A percentile compares a stretch with the other conserved stretches of the same genome.
These are phyloP conservation scores for Zygnema circumcarinatum DNA, from an alignment of 139 green algal species.

Conservation along the genomic window DNA sequence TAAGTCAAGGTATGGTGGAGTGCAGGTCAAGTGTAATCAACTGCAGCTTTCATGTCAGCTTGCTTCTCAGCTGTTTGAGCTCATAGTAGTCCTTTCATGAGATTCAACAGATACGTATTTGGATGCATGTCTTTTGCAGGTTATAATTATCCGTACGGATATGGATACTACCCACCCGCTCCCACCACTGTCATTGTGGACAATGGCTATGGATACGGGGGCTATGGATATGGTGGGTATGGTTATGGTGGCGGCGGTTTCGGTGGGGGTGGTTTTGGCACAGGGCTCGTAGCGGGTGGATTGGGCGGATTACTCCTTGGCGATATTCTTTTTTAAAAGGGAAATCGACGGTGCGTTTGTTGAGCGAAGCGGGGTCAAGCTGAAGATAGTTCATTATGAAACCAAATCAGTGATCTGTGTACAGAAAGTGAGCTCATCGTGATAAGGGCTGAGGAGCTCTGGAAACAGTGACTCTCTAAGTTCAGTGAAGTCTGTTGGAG, in stretches of 20 bases:
- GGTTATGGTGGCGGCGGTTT: not conserved
- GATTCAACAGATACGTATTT: not conserved
- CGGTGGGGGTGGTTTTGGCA: not conserved
- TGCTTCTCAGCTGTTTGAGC: not conserved
- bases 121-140: not conserved
- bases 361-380: no score
- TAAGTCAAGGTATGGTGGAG: no score
- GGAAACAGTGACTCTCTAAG: no score
- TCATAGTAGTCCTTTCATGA: not conserved
- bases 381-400: no score
- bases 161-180: not conserved
- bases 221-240: not conserved
- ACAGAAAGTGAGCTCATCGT: no score
- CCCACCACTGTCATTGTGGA: not conserved
- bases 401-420: no score
- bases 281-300: not conserved
- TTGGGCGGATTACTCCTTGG: not conserved
- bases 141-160: not conserved
- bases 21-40: no score
- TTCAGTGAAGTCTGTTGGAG: no score
- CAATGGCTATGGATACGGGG: not conserved
- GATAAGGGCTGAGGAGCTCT: no score
- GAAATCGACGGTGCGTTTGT: no score
- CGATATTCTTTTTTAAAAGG: not conserved
- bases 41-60: not conserved